These are phyloP conservation scores for Mortierella sp. DNA, from an alignment of 371 early-diverging fungal species.

Conservation along the genomic window DNA sequence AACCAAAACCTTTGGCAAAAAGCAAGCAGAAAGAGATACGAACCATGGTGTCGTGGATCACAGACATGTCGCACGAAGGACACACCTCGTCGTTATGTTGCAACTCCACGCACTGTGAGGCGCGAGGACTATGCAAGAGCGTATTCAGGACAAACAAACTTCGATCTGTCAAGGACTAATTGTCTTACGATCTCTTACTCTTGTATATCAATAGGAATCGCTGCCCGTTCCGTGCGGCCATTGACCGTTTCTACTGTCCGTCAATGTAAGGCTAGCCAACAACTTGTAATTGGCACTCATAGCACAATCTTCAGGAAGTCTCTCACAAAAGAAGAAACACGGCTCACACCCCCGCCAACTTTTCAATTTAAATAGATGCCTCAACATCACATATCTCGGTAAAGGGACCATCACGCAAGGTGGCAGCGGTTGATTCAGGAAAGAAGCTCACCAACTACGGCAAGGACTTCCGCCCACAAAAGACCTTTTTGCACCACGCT, in stretches of 20 bases:
- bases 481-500: constrained; percentile 64
- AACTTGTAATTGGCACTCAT: not conserved
- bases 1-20: not conserved
- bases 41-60: not conserved
- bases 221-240: constrained; percentile 39
- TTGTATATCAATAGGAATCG: constrained; percentile 30
- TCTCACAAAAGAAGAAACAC: not conserved
- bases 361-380: constrained; percentile 32
- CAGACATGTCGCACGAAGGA: not conserved
- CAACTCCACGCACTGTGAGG: not conserved
- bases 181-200: not conserved
- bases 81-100: not conserved
- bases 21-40: not conserved
- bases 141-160: not conserved
- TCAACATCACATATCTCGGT: constrained; percentile 32
- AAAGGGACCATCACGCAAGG: constrained; percentile 29
- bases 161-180: not conserved
- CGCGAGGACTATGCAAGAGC: not conserved
- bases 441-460: constrained; percentile 56
- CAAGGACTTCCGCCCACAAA: constrained; percentile 55
- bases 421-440: constrained; percentile 28
- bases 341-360: not conserved
- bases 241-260: constrained; percentile 29
- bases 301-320: not conserved
- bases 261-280: constrained; percentile 28